phyloP scores from a whole-genome alignment of 176 grass and related monocot species.

The Cenchrus americanus region DNA sequence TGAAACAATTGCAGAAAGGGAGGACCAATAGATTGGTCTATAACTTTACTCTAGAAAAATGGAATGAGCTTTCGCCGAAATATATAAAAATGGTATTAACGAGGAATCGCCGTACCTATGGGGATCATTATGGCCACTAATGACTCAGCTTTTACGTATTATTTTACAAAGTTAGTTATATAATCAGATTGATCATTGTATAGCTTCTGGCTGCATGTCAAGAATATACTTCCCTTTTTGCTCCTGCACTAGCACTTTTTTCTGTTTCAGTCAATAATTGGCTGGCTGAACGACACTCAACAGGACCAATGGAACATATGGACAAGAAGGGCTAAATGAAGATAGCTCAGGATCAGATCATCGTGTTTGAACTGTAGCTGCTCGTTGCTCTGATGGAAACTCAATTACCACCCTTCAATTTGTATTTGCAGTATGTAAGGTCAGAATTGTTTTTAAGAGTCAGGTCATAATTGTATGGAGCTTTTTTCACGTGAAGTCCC shows the following conservation, averaged over 20 bases:
- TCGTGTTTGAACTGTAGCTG: constrained; percentile 28
- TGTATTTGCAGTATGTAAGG: constrained; percentile 19
- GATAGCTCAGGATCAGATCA: constrained; percentile 34
- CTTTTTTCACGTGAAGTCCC: background rate
- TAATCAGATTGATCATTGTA: constrained; percentile 43
- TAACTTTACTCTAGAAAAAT: constrained; percentile 40
- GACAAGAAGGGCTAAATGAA: constrained; percentile 29
- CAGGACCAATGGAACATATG: constrained; percentile 10
- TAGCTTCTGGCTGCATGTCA: constrained; percentile 35
- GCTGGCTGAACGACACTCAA: constrained; percentile 10
- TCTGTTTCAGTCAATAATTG: constrained; percentile 43
- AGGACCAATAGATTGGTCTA: background rate
- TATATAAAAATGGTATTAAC: constrained; percentile 33
- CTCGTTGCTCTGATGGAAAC: constrained; percentile 28
- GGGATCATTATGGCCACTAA: constrained; percentile 47
- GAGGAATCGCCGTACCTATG: constrained; percentile 46
- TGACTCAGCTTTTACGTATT: constrained; percentile 42
- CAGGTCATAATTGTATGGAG: background rate
- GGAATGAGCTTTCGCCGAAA: constrained; percentile 32
- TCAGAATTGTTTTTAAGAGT: background rate
- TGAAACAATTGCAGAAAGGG: constrained; percentile 33
- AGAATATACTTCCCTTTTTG: constrained; percentile 39
- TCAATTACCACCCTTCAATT: background rate
- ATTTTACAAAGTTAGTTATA: constrained; percentile 42
- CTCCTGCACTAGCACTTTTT: constrained; percentile 30